Base-by-base conservation (phyloP, 2,329 filamentous ascomycete species). In the Remersonia thermophila region DNA sequence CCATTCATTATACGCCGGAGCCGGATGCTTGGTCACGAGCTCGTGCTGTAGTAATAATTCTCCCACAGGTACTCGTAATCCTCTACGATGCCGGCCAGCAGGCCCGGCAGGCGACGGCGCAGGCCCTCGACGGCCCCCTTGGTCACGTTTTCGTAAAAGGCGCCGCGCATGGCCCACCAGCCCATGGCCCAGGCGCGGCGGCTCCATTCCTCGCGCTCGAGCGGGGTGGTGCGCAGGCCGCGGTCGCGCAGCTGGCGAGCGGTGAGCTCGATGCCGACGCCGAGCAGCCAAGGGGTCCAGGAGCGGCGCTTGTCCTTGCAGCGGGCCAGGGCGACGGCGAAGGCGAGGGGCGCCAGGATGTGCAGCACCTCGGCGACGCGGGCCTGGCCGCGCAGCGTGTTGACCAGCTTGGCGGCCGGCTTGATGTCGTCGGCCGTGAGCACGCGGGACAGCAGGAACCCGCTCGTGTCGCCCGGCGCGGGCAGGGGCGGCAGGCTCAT, bases 51-150 rank as follows among this genome's bases (percentile, higher is more conserved):
- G 60, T 96, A 93, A 59, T 95, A 96, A 51, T 93, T 87, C 60
- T 95, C 86, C 91, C 91, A 98, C 23, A 98, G 67, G 56, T 93
- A 96, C 59, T 94, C 84, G 55, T 98, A 98, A 57, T 98, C 91
- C 55, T 95, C 86, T 44, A 96, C 60, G 31, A 98, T 80, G 39
- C 83, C 84, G 7, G 79, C 82, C 16, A 94, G 67, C 54, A 98
- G 73, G 46, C 82, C 77, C 32, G 93, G 73, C 58, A 94, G 67
- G 35, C 82, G 77, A 52, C 79, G 80, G 47, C 76, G 78, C 46
- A 94, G 70, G 51, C 77, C 80, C 20, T 66, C 66, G 7, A 89
- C 78, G 11, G 89, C 59, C 4, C 75, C 73, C 59, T 83, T 83
- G 32, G 85, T 93, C 41, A 95, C 69, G 50, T 86, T 84, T 59